These are phyloP conservation scores for Fusarium poae DNA, from an alignment of 2,329 filamentous ascomycete species.

Conservation along the genomic window DNA sequence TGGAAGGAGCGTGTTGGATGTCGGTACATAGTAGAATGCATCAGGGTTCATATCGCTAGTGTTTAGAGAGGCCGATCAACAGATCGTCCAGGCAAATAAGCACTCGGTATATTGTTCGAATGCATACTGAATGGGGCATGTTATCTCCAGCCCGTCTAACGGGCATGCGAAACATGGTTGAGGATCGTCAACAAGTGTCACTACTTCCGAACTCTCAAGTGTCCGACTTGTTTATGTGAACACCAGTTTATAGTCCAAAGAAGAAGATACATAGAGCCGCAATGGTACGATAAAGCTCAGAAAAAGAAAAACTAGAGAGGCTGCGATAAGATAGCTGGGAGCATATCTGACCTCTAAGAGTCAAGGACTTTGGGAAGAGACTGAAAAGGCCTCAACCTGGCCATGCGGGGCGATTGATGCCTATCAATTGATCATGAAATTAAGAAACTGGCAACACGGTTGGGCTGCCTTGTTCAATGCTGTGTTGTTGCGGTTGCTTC, in stretches of 20 bases:
- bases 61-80: conserved; percentile 22
- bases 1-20: conserved; percentile 15
- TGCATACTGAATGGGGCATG: conserved; percentile 22
- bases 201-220: conserved; percentile 23
- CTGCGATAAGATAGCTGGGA: conserved; percentile 18
- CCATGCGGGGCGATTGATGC: conserved; percentile 25
- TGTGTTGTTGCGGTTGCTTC: conserved; percentile 19
- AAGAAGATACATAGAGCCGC: conserved; percentile 10
- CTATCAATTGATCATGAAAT: conserved; percentile 27
- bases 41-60: conserved; percentile 23
- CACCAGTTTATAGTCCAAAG: conserved; percentile 7
- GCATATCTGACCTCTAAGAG: conserved; percentile 37
- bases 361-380: conserved; percentile 10
- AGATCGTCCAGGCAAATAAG: conserved; percentile 10
- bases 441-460: conserved; percentile 19
- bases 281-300: conserved; percentile 42
- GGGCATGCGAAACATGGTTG: conserved; percentile 14
- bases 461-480: conserved; percentile 31
- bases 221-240: conserved; percentile 26
- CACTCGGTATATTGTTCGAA: conserved; percentile 17
- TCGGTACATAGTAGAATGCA: conserved; percentile 17
- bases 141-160: conserved; percentile 5
- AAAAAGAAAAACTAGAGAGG: conserved; percentile 42
- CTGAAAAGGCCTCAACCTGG: conserved; percentile 16
- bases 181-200: conserved; percentile 6